phyloP scores from a whole-genome alignment of 2,329 filamentous ascomycete genomes.

The Harringtonia lauricola region DNA sequence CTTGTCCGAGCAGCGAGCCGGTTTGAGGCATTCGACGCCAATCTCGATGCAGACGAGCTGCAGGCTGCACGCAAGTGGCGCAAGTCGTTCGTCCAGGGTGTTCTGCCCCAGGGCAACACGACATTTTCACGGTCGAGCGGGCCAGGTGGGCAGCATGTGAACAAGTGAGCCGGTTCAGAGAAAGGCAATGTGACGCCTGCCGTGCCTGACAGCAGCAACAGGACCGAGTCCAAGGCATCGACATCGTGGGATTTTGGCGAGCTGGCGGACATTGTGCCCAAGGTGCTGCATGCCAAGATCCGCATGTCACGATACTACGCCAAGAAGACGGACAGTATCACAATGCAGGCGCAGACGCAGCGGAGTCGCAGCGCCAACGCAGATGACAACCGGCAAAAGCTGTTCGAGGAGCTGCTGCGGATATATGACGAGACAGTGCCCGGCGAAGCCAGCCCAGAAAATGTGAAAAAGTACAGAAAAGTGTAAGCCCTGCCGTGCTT shows the following conservation, averaged over 20 bases:
- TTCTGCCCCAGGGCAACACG: conserved; percentile 39
- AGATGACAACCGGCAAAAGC: conserved; percentile 38
- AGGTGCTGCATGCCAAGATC: conserved; percentile 32
- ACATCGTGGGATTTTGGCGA: conserved; percentile 40
- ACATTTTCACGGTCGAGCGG: conserved; percentile 48
- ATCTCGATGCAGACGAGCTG: conserved; percentile 38
- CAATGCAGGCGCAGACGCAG: conserved; percentile 43
- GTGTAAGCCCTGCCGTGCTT: conserved; percentile 25
- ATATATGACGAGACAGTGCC: conserved; percentile 38
- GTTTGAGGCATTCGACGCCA: conserved; percentile 37
- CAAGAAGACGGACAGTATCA: conserved; percentile 37
- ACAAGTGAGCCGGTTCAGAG: conserved; percentile 33
- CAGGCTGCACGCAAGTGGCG: conserved; percentile 41
- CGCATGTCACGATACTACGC: conserved; percentile 45
- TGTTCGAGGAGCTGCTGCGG: conserved; percentile 33
- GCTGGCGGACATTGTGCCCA: conserved; percentile 33
- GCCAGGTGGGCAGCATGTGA: conserved; percentile 51
- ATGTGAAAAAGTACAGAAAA: conserved; percentile 35
- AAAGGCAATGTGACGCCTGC: no score
- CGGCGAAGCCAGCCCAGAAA: conserved; percentile 31
- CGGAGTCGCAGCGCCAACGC: conserved; percentile 40
- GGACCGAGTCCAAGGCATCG: conserved; percentile 49
- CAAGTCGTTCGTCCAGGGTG: conserved; percentile 27
- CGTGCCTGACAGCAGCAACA: no score
- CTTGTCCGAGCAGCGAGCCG: conserved; percentile 13